Conservation (phyloP, 1,284 basidiomycete genomes). For the Cryptococcus sp. region DNA sequence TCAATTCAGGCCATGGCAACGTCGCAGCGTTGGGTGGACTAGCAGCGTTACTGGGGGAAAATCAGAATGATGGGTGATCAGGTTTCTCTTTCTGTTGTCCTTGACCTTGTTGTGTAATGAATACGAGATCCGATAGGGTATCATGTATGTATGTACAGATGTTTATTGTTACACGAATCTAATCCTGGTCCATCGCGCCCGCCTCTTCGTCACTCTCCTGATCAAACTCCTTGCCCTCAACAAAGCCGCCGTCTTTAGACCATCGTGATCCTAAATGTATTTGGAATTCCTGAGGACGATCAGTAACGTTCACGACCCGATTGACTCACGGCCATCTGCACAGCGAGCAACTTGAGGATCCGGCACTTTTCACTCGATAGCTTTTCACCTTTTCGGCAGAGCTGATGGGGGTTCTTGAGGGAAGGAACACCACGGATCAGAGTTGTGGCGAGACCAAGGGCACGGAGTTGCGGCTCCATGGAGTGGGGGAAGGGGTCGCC, state of each 20-base stretch:
- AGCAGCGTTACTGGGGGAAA: slow-evolving; percentile 31
- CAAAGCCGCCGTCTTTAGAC: slow-evolving; percentile 67
- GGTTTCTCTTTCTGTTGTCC: background rate
- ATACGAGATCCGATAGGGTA: background rate
- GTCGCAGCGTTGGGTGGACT: slow-evolving; percentile 45
- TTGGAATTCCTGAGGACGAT: slow-evolving; percentile 59
- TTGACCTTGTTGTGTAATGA: background rate
- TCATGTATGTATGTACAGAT: slow-evolving; percentile 25
- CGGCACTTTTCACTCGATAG: slow-evolving; percentile 84
- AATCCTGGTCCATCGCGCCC: slow-evolving; percentile 45
- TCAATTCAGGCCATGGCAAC: slow-evolving; percentile 51
- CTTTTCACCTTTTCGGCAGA: slow-evolving; percentile 81
- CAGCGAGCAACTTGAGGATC: slow-evolving; percentile 80
- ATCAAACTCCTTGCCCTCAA: slow-evolving; percentile 62
- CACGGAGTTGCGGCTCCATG: slow-evolving; percentile 92
- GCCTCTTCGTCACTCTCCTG: slow-evolving; percentile 27
- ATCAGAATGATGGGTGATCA: slow-evolving; percentile 1
- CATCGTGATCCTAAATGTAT: slow-evolving; percentile 73
- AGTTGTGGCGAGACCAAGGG: slow-evolving; percentile 82
- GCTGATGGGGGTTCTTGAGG: slow-evolving; percentile 72
- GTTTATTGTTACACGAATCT: slow-evolving; percentile 6
- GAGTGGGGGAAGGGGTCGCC: slow-evolving; percentile 85
- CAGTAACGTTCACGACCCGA: background rate
- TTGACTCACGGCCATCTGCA: slow-evolving; percentile 69
- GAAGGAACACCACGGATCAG: slow-evolving; percentile 88